phyloP scores from a whole-genome alignment of 495 filamentous ascomycete species.

The Lasiosphaeria hispida region DNA sequence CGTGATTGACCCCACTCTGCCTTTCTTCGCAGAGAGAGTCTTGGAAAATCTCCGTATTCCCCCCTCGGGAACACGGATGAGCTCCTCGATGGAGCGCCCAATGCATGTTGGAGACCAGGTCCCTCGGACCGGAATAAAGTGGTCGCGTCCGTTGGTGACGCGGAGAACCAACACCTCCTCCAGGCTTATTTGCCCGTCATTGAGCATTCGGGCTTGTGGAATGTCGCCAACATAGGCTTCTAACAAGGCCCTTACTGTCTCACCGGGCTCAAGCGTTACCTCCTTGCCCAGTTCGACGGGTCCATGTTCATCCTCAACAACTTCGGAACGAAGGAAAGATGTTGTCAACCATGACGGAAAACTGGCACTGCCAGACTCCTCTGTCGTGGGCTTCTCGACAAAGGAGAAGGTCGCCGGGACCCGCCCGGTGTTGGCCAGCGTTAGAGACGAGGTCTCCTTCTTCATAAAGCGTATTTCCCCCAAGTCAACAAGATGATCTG shows the following conservation, averaged over 20 bases:
- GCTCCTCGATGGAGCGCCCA: slow-evolving; percentile 75
- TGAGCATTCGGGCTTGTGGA: slow-evolving; percentile 65
- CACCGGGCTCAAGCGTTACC: slow-evolving; percentile 74
- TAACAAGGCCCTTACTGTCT: slow-evolving; percentile 68
- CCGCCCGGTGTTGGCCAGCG: slow-evolving; percentile 86
- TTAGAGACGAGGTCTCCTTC: slow-evolving; percentile 61
- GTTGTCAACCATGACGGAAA: slow-evolving; percentile 65
- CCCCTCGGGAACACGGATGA: slow-evolving; percentile 79
- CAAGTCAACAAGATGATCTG: slow-evolving; percentile 68
- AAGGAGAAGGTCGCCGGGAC: slow-evolving; percentile 74
- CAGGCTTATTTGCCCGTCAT: slow-evolving; percentile 59
- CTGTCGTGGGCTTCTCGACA: slow-evolving; percentile 60
- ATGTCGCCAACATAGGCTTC: slow-evolving; percentile 62
- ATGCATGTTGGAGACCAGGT: slow-evolving; percentile 81
- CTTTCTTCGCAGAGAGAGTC: slow-evolving; percentile 24
- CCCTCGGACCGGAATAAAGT: slow-evolving; percentile 81
- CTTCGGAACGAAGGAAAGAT: slow-evolving; percentile 52
- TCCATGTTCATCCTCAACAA: slow-evolving; percentile 35
- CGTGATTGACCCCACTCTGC: slow-evolving; percentile 36
- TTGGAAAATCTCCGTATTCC: slow-evolving; percentile 54
- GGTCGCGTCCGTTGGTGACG: slow-evolving; percentile 78
- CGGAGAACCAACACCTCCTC: slow-evolving; percentile 91
- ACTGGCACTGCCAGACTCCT: slow-evolving; percentile 40
- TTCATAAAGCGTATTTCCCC: slow-evolving; percentile 68
- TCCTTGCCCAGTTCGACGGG: slow-evolving; percentile 42